These are phyloP conservation scores for Fusarium humuli DNA, from an alignment of 2,329 filamentous ascomycete genomes.

Conservation along the genomic window DNA sequence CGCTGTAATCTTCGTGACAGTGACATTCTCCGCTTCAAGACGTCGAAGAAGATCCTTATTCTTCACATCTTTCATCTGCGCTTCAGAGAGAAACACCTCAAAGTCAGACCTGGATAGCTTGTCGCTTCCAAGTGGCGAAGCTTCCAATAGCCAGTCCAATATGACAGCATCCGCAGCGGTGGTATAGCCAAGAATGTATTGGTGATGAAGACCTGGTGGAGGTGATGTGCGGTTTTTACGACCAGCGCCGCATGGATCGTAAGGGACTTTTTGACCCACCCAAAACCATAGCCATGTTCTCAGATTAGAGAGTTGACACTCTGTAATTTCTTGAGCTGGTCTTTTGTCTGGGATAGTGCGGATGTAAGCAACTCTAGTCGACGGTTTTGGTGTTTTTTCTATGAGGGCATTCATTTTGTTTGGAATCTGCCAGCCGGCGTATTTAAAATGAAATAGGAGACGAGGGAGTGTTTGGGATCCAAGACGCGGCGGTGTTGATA, in stretches of 20 bases:
- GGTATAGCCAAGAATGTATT: neutral
- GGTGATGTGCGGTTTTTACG: neutral
- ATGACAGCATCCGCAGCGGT: neutral
- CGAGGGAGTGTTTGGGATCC: no score
- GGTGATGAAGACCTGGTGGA: neutral
- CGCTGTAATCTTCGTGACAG: accelerated
- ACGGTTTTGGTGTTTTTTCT: accelerated
- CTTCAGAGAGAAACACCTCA: neutral
- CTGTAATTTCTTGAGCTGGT: accelerated
- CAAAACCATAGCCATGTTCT: neutral
- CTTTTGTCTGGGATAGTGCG: neutral
- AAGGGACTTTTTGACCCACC: slow-evolving; percentile 2
- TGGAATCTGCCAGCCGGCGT: neutral
- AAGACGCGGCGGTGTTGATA: no score
- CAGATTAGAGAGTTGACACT: neutral
- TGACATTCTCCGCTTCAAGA: neutral
- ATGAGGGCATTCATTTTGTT: neutral
- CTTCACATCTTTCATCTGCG: neutral
- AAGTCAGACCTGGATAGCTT: neutral
- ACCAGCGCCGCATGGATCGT: neutral
- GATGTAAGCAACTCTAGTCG: slow-evolving; percentile 3
- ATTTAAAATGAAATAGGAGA: no score
- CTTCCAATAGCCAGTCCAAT: neutral
- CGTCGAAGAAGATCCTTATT: neutral
- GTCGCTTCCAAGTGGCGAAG: accelerated